These are phyloP conservation scores for Suhomyces maxii DNA, from an alignment of 1,139 yeast genomes.

Conservation along the genomic window DNA sequence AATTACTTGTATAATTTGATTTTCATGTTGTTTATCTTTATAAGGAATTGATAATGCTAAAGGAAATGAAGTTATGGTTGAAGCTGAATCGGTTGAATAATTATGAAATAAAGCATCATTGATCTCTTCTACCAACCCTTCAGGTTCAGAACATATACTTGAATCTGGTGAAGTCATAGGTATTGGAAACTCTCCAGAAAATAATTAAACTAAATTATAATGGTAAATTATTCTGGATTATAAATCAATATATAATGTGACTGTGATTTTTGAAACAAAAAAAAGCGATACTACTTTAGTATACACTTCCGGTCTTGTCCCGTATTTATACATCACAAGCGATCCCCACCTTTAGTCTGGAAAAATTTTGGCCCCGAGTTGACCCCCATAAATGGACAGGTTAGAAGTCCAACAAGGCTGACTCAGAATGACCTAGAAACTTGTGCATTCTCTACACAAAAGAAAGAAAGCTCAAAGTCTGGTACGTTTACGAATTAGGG, in stretches of 20 bases:
- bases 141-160: constrained; percentile 1
- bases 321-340: background rate
- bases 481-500: background rate
- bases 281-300: background rate
- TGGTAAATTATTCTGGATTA: background rate
- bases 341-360: background rate
- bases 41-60: constrained; percentile 6
- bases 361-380: background rate
- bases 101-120: constrained; percentile 10
- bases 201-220: no score
- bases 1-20: background rate
- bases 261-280: background rate
- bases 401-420: background rate
- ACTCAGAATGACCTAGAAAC: background rate
- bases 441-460: background rate
- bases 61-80: constrained; percentile 6
- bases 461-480: background rate
- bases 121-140: constrained; percentile 9
- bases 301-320: background rate
- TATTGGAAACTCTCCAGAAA: background rate
- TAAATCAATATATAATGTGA: background rate
- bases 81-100: background rate
- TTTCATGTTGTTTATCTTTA: background rate
- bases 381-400: background rate
- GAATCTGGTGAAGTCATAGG: constrained; percentile 5